These are phyloP conservation scores for Evansstolkia leycettana DNA, from an alignment of 495 filamentous ascomycete species.

Conservation along the genomic window DNA sequence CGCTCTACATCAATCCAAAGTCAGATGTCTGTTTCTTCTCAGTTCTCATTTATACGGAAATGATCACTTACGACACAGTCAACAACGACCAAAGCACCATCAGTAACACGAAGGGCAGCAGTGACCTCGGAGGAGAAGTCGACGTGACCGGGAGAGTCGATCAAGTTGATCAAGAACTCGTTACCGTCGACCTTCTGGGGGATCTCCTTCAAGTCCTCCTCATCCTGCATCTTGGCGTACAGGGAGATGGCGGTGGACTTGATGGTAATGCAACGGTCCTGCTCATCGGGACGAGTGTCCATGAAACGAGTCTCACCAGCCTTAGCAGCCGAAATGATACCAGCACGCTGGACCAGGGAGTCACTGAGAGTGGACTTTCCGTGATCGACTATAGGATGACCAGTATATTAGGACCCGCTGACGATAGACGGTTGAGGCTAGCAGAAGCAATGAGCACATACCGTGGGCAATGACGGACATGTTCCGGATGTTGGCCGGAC, in stretches of 20 bases:
- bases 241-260: constrained; percentile 99
- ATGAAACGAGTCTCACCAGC: constrained; percentile 92
- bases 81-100: constrained; percentile 98
- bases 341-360: constrained; percentile 95
- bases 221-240: constrained; percentile 70
- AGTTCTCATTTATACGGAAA: too few species aligned
- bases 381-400: constrained; percentile 65
- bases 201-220: constrained; percentile 91
- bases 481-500: constrained; percentile 92
- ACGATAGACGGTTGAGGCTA: neutral
- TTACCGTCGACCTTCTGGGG: constrained; percentile 75
- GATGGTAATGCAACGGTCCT: constrained; percentile 99
- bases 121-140: constrained; percentile 99
- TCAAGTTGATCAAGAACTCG: constrained; percentile 99
- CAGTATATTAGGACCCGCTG: neutral
- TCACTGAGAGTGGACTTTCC: constrained; percentile 99
- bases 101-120: constrained; percentile 98
- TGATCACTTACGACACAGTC: too few species aligned
- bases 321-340: constrained; percentile 98
- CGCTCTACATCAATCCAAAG: too few species aligned
- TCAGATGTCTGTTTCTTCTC: too few species aligned
- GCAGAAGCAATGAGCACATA: constrained; percentile 22
- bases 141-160: constrained; percentile 99
- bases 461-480: constrained; percentile 99
- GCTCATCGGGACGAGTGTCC: constrained; percentile 93